phyloP scores from a whole-genome alignment of 371 early-diverging fungal genomes.

The Mortierella sp. region DNA sequence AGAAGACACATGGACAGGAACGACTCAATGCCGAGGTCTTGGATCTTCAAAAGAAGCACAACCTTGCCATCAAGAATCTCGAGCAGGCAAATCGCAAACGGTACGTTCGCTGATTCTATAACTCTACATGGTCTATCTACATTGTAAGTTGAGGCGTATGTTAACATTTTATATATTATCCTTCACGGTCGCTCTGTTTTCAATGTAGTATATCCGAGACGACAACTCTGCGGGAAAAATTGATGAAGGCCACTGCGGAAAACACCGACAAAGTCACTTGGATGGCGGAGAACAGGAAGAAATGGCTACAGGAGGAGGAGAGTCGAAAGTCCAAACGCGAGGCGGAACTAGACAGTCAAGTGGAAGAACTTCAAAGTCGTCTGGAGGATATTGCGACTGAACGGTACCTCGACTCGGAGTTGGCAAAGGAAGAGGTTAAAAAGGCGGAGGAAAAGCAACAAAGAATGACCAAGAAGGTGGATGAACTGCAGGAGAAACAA shows the following conservation, averaged over 20 bases:
- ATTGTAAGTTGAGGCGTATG: not conserved
- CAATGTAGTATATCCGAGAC: conserved; percentile 25
- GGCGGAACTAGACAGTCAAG: conserved; percentile 12
- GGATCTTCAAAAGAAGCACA: conserved; percentile 23
- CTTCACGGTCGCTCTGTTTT: not conserved
- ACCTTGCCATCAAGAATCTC: conserved; percentile 7
- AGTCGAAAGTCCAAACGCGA: not conserved
- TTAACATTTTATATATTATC: not conserved
- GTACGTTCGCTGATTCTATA: not conserved
- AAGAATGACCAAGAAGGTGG: not conserved
- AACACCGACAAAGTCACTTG: conserved; percentile 3
- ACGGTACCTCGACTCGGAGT: conserved; percentile 24
- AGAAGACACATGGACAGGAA: conserved; percentile 16
- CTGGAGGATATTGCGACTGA: conserved; percentile 35
- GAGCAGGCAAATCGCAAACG: conserved; percentile 20
- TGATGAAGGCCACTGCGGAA: conserved; percentile 36
- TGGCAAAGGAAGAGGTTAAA: conserved; percentile 33
- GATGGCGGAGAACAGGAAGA: conserved; percentile 25
- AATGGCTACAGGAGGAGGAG: conserved; percentile 31
- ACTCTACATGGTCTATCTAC: not conserved
- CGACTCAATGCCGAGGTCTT: conserved; percentile 5
- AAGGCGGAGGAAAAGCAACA: conserved; percentile 19
- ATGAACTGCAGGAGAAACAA: conserved; percentile 10
- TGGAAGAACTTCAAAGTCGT: conserved; percentile 34
- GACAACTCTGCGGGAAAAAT: conserved; percentile 13